phyloP scores from a whole-genome alignment of 164 flowering plant genomes.

The Macadamia integrifolia region DNA sequence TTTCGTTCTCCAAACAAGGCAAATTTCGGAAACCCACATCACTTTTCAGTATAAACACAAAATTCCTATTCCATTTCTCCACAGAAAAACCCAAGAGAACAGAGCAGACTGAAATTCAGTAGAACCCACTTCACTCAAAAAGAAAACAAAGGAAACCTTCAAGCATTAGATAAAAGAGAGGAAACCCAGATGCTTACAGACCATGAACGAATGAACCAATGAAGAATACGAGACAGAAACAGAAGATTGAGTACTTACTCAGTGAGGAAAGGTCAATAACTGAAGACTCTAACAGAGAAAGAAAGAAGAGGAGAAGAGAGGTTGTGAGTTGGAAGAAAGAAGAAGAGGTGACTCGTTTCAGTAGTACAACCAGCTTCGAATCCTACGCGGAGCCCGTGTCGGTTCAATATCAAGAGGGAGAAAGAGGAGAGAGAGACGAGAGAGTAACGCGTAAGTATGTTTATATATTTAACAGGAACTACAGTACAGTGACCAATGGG shows the following conservation, averaged over 20 bases:
- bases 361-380: slow-evolving; percentile 5
- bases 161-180: not conserved
- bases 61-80: not conserved
- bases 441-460: slow-evolving; percentile 5
- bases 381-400: slow-evolving; percentile 3
- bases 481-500: slow-evolving; percentile 28
- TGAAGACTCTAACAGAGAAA: not conserved
- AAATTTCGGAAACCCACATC: not conserved
- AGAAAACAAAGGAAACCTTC: not conserved
- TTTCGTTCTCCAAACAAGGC: not conserved
- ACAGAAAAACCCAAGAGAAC: not conserved
- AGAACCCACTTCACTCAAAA: not conserved
- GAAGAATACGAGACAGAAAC: not conserved
- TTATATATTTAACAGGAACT: slow-evolving; percentile 17
- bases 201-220: not conserved
- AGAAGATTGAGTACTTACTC: too few species aligned
- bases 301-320: not conserved
- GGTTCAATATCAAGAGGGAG: not conserved
- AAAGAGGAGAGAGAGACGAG: slow-evolving; percentile 2
- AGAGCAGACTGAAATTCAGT: not conserved
- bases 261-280: not conserved
- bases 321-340: slow-evolving; percentile 6
- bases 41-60: not conserved
- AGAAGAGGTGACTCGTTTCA: slow-evolving; percentile 18
- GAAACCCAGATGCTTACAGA: not conserved